phyloP scores from a whole-genome alignment of 352 stramenopile genomes.

The Globisporangium heterothallicum region DNA sequence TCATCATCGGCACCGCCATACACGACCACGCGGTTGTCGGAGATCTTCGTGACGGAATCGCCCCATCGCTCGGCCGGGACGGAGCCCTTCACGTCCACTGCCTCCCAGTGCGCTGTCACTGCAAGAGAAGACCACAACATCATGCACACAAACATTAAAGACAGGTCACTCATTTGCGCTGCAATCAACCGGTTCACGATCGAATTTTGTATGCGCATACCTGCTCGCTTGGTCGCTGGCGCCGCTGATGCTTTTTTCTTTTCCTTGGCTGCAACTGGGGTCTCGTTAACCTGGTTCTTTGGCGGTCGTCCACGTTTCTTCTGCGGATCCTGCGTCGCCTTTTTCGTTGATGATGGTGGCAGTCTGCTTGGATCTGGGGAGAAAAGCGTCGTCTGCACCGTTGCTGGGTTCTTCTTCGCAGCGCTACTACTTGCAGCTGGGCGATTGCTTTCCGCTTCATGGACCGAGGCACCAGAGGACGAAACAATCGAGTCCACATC shows the following conservation, averaged over 20 bases:
- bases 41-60: conserved; percentile 86
- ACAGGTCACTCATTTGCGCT: not conserved
- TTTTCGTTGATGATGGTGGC: conserved; percentile 15
- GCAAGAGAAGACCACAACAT: conserved; percentile 5
- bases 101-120: conserved; percentile 30
- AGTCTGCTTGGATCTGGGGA: conserved; percentile 39
- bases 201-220: conserved; percentile 18
- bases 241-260: conserved; percentile 13
- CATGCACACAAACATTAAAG: not conserved
- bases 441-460: conserved; percentile 7
- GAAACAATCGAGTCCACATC: conserved; percentile 12
- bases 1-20: conserved; percentile 91
- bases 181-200: not conserved
- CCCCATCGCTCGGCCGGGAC: conserved; percentile 77
- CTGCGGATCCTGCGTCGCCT: conserved; percentile 31
- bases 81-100: conserved; percentile 28
- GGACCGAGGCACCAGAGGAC: conserved; percentile 5
- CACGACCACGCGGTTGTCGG: conserved; percentile 79
- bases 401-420: conserved; percentile 28
- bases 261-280: not conserved
- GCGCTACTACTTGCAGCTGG: conserved; percentile 9
- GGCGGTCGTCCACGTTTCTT: conserved; percentile 29
- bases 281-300: conserved; percentile 15
- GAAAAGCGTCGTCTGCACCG: conserved; percentile 27
- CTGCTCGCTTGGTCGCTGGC: conserved; percentile 16